Evolutionary conservation across 768 basidiomycete species (phyloP).

Genomic region (Russula emetica): DNA sequence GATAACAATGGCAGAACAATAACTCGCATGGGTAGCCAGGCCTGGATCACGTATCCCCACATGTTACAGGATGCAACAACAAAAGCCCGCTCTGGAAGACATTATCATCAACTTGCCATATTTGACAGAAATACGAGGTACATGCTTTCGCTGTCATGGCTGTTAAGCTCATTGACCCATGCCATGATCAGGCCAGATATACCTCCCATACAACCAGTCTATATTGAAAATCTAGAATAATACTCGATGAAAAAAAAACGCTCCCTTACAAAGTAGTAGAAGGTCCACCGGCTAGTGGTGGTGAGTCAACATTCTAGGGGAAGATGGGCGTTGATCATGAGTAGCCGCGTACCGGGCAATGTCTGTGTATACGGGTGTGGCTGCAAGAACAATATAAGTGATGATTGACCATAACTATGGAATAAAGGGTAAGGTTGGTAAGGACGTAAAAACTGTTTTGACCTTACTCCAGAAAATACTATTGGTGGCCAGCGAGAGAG

Average conservation of each 20-base stretch:
- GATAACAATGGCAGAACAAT: background rate
- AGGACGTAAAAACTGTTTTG: background rate
- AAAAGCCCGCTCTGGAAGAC: constrained; percentile 36
- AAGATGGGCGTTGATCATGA: too few relatives aligned
- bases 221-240: background rate
- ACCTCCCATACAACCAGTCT: constrained; percentile 35
- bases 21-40: constrained; percentile 40
- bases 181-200: constrained; percentile 37
- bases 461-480: constrained; percentile 36
- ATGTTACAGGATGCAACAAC: constrained; percentile 39
- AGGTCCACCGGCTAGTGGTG: constrained; percentile 34
- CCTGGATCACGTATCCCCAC: constrained; percentile 37
- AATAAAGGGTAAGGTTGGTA: background rate
- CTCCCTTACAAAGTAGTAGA: constrained; percentile 36
- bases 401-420: constrained; percentile 35
- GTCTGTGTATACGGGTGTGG: constrained; percentile 35
- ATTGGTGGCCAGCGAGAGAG: constrained; percentile 39
- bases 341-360: constrained; percentile 31
- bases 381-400: constrained; percentile 35
- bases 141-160: constrained; percentile 37
- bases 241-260: background rate
- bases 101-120: background rate
- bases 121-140: background rate
- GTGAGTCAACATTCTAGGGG: background rate
- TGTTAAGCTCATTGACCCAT: constrained; percentile 41